A percentile compares a stretch with the other conserved stretches of the same genome.
phyloP scores from a whole-genome alignment of 78 protist species.

The Pigoraptor vietnamica region DNA sequence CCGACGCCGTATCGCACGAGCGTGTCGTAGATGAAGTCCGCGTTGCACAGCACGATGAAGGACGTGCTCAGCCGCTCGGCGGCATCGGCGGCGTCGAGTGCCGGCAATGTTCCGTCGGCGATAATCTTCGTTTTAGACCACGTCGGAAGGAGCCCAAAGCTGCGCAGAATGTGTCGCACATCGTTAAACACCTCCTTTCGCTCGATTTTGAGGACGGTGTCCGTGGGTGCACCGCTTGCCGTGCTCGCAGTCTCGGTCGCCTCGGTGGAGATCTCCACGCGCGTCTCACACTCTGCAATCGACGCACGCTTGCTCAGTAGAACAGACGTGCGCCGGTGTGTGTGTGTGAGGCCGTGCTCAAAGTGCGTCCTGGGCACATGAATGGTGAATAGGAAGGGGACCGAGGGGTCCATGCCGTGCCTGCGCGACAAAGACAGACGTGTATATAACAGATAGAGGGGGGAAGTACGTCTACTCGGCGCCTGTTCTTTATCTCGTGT shows the following conservation, averaged over 20 bases:
- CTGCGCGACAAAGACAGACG: too few species aligned
- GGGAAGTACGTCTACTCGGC: too few species aligned
- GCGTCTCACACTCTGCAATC: too few species aligned
- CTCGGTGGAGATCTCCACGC: too few species aligned
- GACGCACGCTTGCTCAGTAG: too few species aligned
- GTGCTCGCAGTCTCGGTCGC: neutral
- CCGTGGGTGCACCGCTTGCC: neutral
- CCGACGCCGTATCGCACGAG: neutral
- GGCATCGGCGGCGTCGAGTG: neutral
- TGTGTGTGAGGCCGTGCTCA: neutral
- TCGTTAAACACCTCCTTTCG: neutral
- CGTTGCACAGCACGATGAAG: neutral
- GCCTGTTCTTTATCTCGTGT: too few species aligned
- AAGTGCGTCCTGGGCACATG: neutral
- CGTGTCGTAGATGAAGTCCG: neutral
- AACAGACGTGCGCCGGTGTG: neutral
- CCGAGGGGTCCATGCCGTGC: neutral
- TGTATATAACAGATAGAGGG: too few species aligned
- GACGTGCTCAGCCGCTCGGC: neutral
- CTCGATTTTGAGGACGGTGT: neutral
- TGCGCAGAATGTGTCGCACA: neutral
- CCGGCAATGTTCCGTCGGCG: neutral
- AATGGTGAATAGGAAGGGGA: neutral
- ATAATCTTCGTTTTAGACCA: neutral
- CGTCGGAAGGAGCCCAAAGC: neutral